Base-by-base conservation (phyloP, 306 rosid genomes). In the Fagus sylvatica region DNA sequence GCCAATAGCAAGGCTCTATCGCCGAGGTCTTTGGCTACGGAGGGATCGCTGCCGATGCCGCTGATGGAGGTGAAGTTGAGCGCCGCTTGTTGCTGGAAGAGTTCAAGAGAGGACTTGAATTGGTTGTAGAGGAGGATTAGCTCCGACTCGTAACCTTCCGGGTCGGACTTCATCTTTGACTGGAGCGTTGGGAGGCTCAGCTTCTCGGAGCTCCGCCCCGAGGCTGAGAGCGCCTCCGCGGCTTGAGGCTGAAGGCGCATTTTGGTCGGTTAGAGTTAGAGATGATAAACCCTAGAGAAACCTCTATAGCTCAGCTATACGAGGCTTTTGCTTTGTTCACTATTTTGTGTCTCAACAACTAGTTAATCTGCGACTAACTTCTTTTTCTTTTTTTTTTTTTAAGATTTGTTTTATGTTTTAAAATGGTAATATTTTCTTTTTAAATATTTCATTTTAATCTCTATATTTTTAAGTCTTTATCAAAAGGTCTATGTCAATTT, bases 121-220 rank as follows among this genome's bases (percentile, higher is more conserved):
- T 94, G 97, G 81, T 71, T 82, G 71, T 81, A 86, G 42, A 93
- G 43, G 7, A 88, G 88, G 15, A 86, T 74, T 0, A 93, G 86
- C 87, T 94, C 97, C 15, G 89, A 74, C 51, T 85, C 90, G 54
- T 94, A 94, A 33, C 98, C 97, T 78, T 89, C 95, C 0, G 93
- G 98, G 28, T 94, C 98, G 68, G 92, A 86, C 84, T 94, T 92
- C 97, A 94, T 92, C 83, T 89, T 94, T 3, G 97, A 89, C 71
- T 90, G 98, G 4, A 94, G 90, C 0, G 81, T 2, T 1, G 86
- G 84, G 0, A 94, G 87, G 61, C 91, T 92, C 60, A 92, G 74
- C 80, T 80, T 94, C 84, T 92, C 95, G 4, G 97, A 72, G 69
- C 76, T 59, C 73, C 88, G 89, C 2, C 93, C 91, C 0, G 94